Evolutionary conservation across 371 early-diverging fungal genomes (phyloP).

Genomic region (Mortierella polycephala): DNA sequence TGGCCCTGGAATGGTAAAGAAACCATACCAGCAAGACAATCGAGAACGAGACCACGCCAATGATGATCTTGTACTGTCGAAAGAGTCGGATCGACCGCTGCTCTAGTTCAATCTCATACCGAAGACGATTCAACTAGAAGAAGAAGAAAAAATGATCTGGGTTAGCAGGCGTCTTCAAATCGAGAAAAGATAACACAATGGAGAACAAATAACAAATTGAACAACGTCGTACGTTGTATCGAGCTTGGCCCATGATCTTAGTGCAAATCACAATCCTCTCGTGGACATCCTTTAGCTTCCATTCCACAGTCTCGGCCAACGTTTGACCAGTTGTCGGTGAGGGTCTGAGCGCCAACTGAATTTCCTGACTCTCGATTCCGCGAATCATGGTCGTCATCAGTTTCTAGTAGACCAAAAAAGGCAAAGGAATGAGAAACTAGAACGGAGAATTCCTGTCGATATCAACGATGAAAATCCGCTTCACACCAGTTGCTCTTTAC

Average conservation of each 20-base stretch:
- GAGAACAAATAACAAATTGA: not conserved
- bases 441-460: not conserved
- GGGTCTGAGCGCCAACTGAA: slow-evolving; percentile 30
- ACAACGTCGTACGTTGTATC: slow-evolving; percentile 18
- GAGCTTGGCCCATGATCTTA: slow-evolving; percentile 25
- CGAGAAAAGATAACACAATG: not conserved
- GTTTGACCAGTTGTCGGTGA: slow-evolving; percentile 31
- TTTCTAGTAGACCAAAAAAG: slow-evolving; percentile 13
- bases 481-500: slow-evolving; percentile 11
- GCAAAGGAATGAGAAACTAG: not conserved
- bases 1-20: slow-evolving; percentile 24
- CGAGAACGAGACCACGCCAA: slow-evolving; percentile 19
- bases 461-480: not conserved
- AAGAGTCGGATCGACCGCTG: slow-evolving; percentile 40
- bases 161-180: not conserved
- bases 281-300: slow-evolving; percentile 34
- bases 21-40: slow-evolving; percentile 27
- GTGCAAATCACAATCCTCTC: slow-evolving; percentile 28
- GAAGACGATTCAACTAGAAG: slow-evolving; percentile 25
- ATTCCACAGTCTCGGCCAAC: slow-evolving; percentile 30
- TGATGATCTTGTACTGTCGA: slow-evolving; percentile 51
- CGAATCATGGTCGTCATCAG: slow-evolving; percentile 22
- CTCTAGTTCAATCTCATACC: slow-evolving; percentile 40
- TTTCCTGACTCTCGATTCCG: slow-evolving; percentile 44
- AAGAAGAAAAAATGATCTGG: not conserved